These are phyloP conservation scores for Bjerkandera adusta DNA, from an alignment of 1,284 basidiomycete species.

Conservation along the genomic window DNA sequence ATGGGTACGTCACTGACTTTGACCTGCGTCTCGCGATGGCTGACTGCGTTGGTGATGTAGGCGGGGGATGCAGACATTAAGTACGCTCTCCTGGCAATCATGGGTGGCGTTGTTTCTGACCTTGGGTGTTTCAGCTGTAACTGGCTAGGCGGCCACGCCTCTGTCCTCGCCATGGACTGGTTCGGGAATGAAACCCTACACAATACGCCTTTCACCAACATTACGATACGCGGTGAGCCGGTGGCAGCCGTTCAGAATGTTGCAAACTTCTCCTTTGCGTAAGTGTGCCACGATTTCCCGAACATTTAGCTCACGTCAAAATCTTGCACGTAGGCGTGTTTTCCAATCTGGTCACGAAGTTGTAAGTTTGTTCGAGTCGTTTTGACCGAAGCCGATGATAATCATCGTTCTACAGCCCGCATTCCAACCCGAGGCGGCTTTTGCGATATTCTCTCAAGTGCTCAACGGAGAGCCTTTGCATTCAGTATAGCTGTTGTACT, in stretches of 20 bases:
- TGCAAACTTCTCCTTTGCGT: constrained; percentile 66
- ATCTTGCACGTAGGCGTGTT: constrained; percentile 38
- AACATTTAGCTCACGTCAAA: background rate
- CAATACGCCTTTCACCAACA: constrained; percentile 51
- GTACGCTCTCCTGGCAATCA: constrained; percentile 31
- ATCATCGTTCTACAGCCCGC: constrained; percentile 41
- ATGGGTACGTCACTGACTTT: constrained; percentile 43
- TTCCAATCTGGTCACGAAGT: constrained; percentile 58
- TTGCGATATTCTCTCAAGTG: constrained; percentile 57
- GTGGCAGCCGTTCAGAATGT: constrained; percentile 61
- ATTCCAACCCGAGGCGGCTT: constrained; percentile 53
- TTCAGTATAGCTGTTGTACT: constrained; percentile 36
- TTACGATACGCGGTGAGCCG: constrained; percentile 48
- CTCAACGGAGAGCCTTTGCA: constrained; percentile 50
- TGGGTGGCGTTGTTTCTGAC: background rate
- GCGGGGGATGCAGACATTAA: constrained; percentile 66
- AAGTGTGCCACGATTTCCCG: constrained; percentile 22
- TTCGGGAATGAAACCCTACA: constrained; percentile 49
- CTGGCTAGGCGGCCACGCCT: constrained; percentile 57
- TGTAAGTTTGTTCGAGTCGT: constrained; percentile 34
- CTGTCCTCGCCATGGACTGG: constrained; percentile 61
- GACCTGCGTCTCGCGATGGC: background rate
- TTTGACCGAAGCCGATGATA: background rate
- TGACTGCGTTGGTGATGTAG: constrained; percentile 29
- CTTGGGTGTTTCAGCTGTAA: constrained; percentile 46